Base-by-base conservation (phyloP, 2,329 filamentous ascomycete genomes). In the Sporothrix luriei region DNA sequence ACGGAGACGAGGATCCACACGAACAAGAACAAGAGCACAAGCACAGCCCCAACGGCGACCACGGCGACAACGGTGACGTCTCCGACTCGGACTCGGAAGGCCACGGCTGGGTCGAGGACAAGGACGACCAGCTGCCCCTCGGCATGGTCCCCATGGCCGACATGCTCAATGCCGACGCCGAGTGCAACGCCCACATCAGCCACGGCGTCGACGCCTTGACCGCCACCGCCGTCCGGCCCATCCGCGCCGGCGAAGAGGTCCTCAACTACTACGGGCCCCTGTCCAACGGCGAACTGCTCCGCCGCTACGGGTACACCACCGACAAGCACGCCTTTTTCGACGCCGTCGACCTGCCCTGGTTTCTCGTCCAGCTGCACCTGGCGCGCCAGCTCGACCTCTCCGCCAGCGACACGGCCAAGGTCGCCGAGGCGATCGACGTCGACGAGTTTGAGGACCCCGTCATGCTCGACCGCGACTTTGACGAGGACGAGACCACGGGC, bases 131-230 rank as follows among this genome's bases (percentile, higher is more conserved):
- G 72, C 80, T 82, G 0, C 80, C 85, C 77, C 92, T 97, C 79
- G 93, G 91, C 67, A 95, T 97, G 92, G 91, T 97, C 0, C 93
- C 93, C 1, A 86, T 97, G 82, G 93, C 93, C 0, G 94, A 97
- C 77, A 89, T 97, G 76, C 84, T 97, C 43, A 97, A 97, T 75
- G 92, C 93, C 0, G 92, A 97, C 77, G 93, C 91, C 4, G 88
- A 93, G 73, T 95, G 95, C 78, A 97, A 97, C 74, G 91, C 83
- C 3, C 84, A 87, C 68, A 83, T 87, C 49, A 84, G 85, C 74
- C 85, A 87, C 70, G 83, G 80, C 46, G 82, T 85, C 38, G 78
- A 84, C 11, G 80, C 79, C 16, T 82, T 97, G 14, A 88, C 89
- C 2, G 94, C 95, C 78, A 90, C 88, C 29, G 84, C 91, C 0